Evolutionary conservation across 768 basidiomycete genomes (phyloP), one percentile per base, ranked within the genome.

Genomic region (Suillus subaureus): DNA sequence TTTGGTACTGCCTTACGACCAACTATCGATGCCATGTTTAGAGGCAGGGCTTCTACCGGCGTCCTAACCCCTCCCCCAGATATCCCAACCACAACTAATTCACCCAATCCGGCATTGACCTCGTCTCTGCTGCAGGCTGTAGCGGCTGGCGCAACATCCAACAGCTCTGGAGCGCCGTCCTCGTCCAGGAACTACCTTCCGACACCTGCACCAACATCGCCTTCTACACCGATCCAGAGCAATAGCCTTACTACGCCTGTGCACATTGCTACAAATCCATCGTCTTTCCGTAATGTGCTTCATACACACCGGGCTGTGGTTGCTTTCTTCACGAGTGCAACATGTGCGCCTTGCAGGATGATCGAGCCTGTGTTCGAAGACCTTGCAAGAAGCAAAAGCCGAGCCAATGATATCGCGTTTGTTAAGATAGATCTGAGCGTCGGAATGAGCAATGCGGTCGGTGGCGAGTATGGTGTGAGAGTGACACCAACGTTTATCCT

Each of bases 401-500:
- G 75, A 18, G 77, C 75, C 6, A 74, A 77, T 12, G 70, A 85
- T 3, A 85, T 90, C 26, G 91, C 85, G 3, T 98, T 97, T 70
- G 87, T 90, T 4, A 93, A 94, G 75, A 85, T 97, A 42, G 96
- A 98, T 77, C 79, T 94, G 68, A 86, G 83, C 6, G 84, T 91
- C 15, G 92, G 91, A 0, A 75, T 86, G 75, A 90, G 91, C 0
- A 71, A 76, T 4, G 79, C 80, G 62, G 77, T 97, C 18, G 92
- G 90, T 0, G 66, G 75, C 1, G 81, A 88, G 74, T 91, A 85
- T 79, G 81, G 84, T 16, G 86, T 97, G 1, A 76, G 83, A 18
- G 94, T 84, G 21, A 97, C 93, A 2, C 96, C 96, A 6, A 96
- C 94, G 1, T 97, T 98, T 72, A 79, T 92, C 47, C 96, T 97